phyloP scores from a whole-genome alignment of 305 asterid species.

The Nicotiana rustica region DNA sequence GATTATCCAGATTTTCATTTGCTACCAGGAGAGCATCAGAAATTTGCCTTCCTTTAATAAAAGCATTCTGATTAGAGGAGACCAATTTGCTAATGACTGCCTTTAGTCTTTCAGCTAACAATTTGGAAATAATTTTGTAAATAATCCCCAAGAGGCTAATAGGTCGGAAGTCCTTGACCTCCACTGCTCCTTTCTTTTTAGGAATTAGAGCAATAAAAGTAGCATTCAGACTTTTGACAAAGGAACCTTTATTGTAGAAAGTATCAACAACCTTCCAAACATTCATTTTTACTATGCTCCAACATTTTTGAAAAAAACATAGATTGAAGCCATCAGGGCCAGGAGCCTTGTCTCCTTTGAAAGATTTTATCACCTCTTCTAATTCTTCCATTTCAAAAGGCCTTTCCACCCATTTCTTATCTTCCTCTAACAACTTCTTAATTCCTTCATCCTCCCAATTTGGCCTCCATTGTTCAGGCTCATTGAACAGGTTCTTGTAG shows the following conservation, averaged over 20 bases:
- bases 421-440: background rate
- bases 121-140: too few species aligned
- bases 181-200: too few species aligned
- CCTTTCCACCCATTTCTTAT: background rate
- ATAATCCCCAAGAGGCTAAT: too few species aligned
- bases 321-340: background rate
- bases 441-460: background rate
- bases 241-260: background rate
- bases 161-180: too few species aligned
- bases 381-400: background rate
- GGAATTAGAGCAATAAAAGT: background rate
- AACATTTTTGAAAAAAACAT: background rate
- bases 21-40: too few species aligned
- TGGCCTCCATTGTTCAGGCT: background rate
- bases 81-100: too few species aligned
- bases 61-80: too few species aligned
- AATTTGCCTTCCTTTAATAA: too few species aligned
- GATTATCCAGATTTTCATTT: too few species aligned
- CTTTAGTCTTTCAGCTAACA: too few species aligned
- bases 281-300: too few species aligned
- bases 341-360: background rate
- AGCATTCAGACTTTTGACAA: background rate
- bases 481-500: background rate
- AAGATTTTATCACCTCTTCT: background rate
- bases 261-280: background rate